These are phyloP conservation scores for Zelopaecilomyces penicillatus DNA, from an alignment of 2,329 filamentous ascomycete genomes.

Conservation along the genomic window DNA sequence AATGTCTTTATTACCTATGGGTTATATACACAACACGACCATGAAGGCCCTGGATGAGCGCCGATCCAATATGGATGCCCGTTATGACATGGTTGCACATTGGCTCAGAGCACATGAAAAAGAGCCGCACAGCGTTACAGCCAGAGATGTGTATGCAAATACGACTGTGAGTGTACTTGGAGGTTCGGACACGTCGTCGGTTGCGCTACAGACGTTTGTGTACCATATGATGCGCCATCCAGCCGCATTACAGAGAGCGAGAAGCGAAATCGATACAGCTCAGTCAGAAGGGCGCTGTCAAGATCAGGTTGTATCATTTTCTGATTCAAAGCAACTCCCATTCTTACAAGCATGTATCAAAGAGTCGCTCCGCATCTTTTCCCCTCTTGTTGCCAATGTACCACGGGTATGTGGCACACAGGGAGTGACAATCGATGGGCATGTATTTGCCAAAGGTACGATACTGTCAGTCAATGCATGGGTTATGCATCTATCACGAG, in stretches of 20 bases:
- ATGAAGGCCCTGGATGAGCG: slow-evolving; percentile 16
- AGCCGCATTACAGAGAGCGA: slow-evolving; percentile 2
- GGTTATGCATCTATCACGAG: no score
- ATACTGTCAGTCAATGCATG: no score
- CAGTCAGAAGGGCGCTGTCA: slow-evolving; percentile 1
- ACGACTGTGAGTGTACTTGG: slow-evolving; percentile 7
- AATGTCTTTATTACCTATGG: slow-evolving; percentile 19
- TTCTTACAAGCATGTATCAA: no score
- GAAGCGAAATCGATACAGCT: slow-evolving; percentile 8
- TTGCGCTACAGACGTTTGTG: slow-evolving; percentile 10
- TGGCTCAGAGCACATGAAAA: slow-evolving; percentile 15
- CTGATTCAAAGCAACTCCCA: slow-evolving; percentile 15
- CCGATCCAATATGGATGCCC: slow-evolving; percentile 13
- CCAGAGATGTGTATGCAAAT: slow-evolving; percentile 6
- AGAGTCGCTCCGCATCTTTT: no score
- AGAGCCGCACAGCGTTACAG: slow-evolving; percentile 11
- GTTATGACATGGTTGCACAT: slow-evolving; percentile 17
- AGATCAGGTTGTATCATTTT: slow-evolving; percentile 5
- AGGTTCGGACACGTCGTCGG: slow-evolving; percentile 8
- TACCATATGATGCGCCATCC: slow-evolving; percentile 11
- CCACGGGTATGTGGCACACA: no score
- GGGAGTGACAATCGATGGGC: no score
- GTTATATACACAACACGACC: slow-evolving; percentile 18
- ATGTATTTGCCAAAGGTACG: no score
- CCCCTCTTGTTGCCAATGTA: neutral